Evolutionary conservation across 2,329 filamentous ascomycete genomes (phyloP).

Genomic region (Westerdykella sp.): DNA sequence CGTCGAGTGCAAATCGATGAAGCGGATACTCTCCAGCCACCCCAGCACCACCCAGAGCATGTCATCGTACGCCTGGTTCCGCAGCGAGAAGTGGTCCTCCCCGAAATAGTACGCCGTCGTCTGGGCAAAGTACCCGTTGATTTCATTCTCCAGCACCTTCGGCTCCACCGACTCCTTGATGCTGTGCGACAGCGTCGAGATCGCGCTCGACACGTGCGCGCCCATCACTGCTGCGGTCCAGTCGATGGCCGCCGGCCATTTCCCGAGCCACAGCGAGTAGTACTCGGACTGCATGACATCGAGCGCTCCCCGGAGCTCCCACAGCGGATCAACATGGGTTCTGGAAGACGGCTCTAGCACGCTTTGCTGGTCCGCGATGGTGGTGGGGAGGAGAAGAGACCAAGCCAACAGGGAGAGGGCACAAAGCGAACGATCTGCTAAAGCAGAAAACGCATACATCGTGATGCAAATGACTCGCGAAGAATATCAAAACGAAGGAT

Average conservation of each 20-base stretch:
- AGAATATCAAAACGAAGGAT: background rate
- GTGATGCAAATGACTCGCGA: background rate
- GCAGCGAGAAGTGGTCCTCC: slow-evolving; percentile 69
- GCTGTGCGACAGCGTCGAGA: slow-evolving; percentile 60
- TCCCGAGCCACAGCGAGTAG: slow-evolving; percentile 70
- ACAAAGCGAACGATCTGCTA: background rate
- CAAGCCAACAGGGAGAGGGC: background rate
- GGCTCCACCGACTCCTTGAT: background rate
- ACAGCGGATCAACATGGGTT: slow-evolving; percentile 10
- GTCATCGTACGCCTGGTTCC: slow-evolving; percentile 81
- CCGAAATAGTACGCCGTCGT: slow-evolving; percentile 75
- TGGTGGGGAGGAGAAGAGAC: background rate
- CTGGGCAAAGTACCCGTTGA: slow-evolving; percentile 77
- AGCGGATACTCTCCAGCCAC: slow-evolving; percentile 78
- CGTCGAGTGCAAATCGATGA: slow-evolving; percentile 63
- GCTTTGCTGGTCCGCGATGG: background rate
- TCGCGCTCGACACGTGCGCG: slow-evolving; percentile 68
- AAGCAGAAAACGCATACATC: background rate
- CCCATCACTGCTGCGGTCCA: slow-evolving; percentile 86
- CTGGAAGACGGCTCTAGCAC: background rate
- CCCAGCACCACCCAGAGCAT: slow-evolving; percentile 92
- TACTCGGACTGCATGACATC: slow-evolving; percentile 70
- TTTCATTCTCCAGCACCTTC: slow-evolving; percentile 62
- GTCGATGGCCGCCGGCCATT: slow-evolving; percentile 81
- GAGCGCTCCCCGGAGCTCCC: slow-evolving; percentile 51